Conservation (phyloP, 1,284 basidiomycete species). For the Apiotrichum gracile region DNA sequence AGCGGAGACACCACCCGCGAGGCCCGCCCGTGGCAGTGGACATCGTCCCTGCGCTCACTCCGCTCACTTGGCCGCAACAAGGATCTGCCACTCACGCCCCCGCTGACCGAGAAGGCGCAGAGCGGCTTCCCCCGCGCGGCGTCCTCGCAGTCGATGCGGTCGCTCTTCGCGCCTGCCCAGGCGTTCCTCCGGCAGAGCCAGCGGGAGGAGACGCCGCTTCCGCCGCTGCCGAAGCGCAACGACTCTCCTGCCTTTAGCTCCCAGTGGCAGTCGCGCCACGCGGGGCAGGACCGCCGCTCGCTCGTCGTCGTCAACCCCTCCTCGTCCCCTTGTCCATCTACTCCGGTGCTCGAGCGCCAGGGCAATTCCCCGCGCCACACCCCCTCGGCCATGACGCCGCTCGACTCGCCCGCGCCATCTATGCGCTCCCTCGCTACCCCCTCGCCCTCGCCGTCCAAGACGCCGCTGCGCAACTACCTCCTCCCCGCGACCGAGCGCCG, state of each 20-base stretch:
- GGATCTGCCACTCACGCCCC: neutral
- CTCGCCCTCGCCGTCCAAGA: neutral
- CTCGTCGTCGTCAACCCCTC: neutral
- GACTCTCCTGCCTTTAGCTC: no score
- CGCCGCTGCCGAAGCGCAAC: no score
- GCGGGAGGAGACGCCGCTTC: no score
- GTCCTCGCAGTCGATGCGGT: neutral
- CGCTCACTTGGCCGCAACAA: neutral
- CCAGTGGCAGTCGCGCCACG: neutral
- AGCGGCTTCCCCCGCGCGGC: neutral
- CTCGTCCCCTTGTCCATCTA: no score
- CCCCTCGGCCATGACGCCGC: no score
- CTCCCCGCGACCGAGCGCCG: neutral
- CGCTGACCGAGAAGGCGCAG: no score
- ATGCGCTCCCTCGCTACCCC: no score
- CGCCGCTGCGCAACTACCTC: neutral
- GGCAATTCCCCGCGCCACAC: no score
- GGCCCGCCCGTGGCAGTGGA: neutral
- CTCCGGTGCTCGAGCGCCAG: no score
- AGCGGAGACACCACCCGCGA: neutral
- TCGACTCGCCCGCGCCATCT: no score
- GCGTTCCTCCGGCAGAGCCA: neutral
- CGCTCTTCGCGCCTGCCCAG: neutral
- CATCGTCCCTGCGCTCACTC: no score
- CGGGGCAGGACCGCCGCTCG: neutral